Base-by-base conservation (phyloP, 805 yeast species). In the Candida patagonica region DNA sequence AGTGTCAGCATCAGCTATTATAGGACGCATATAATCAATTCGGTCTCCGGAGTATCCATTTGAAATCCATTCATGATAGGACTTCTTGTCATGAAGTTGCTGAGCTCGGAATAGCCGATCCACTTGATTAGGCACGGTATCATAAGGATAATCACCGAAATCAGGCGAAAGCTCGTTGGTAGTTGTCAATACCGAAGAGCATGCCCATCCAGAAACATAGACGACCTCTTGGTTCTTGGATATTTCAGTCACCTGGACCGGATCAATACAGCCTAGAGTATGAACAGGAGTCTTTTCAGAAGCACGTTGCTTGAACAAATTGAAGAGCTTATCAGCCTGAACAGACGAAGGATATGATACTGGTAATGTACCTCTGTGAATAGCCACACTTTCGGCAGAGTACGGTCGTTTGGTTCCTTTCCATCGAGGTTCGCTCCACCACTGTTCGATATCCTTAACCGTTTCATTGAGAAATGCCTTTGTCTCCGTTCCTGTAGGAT, bases 71-170 rank as follows among this genome's bases (percentile, higher is more conserved):
- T 65, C 65, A 41, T 63, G 59, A 53, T 63, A 67, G 2, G 71
- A 49, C 50, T 72, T 73, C 35, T 65, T 65, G 51, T 76, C 82
- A 48, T 76, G 82, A 48, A 74, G 60, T 44, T 60, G 61, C 56
- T 76, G 80, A 1, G 80, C 76, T 47, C 71, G 67, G 56, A 74
- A 75, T 25, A 76, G 51, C 40, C 80, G 62, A 41, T 74, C 76
- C 5, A 74, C 80, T 50, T 75, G 78, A 49, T 73, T 73, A n/a
- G 83, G 83, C 2, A 77, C 80, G 0, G 83, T 77, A 48, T 76
- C 76, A 49, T 76, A 76, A 0, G 83, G 82, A 51, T 77, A 77
- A 53, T 77, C 83, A 16, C 81, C 83, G 54, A 74, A 73, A 51
- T 77, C 83, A 1, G 81, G 79, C 2, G 76, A 68, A 2, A 74